phyloP scores from a whole-genome alignment of 805 yeast genomes.

The Monosporozyma yasuniensis region DNA sequence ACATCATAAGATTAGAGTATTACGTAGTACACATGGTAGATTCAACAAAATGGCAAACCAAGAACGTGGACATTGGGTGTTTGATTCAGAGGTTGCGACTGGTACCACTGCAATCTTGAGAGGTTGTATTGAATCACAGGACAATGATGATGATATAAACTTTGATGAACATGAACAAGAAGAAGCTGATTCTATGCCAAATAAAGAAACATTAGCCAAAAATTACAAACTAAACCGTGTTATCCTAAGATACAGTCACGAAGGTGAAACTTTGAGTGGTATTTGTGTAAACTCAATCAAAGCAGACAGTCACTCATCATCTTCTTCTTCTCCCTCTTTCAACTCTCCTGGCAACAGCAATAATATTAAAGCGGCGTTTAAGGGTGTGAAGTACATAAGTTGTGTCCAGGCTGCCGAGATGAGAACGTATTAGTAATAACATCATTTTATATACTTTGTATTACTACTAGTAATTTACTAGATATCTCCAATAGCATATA shows the following conservation, averaged over 20 bases:
- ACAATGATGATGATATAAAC: not conserved
- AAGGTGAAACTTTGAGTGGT: slow-evolving; percentile 56
- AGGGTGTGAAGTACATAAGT: slow-evolving; percentile 5
- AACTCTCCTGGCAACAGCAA: not conserved
- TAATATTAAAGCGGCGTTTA: not conserved
- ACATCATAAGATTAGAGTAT: slow-evolving; percentile 39
- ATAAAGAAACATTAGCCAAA: no score
- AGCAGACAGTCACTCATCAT: slow-evolving; percentile 35
- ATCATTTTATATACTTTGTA: not conserved
- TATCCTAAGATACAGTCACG: slow-evolving; percentile 48
- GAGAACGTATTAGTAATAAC: not conserved
- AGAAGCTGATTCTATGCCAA: no score
- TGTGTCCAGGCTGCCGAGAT: not conserved
- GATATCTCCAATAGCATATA: not conserved
- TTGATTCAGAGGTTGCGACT: slow-evolving; percentile 46
- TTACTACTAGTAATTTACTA: no score
- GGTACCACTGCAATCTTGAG: slow-evolving; percentile 64
- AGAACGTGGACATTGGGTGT: slow-evolving; percentile 46
- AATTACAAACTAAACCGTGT: slow-evolving; percentile 5
- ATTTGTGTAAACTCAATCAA: slow-evolving; percentile 57
- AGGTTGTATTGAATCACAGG: slow-evolving; percentile 39
- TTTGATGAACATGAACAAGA: not conserved
- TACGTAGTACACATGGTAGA: slow-evolving; percentile 72
- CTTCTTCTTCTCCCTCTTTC: not conserved
- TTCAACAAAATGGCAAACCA: slow-evolving; percentile 41